Conservation (phyloP, 768 basidiomycete genomes). For the Pleurotus citrinopileatus region DNA sequence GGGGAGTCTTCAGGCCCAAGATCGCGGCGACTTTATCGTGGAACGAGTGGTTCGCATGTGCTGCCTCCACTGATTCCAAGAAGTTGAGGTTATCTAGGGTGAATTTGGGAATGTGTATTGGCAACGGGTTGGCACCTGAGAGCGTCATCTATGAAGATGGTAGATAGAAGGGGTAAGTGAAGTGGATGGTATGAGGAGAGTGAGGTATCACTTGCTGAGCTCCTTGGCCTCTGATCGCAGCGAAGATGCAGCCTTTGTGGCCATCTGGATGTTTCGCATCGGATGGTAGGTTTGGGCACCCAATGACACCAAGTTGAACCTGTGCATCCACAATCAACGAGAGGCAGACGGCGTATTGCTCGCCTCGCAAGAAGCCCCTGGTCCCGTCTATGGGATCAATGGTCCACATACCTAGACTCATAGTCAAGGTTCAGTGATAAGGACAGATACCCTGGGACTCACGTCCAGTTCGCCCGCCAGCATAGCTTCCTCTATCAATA, state of each 20-base stretch:
- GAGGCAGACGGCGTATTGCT: slow-evolving; percentile 91
- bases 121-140: slow-evolving; percentile 41
- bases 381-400: slow-evolving; percentile 92
- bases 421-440: slow-evolving; percentile 2
- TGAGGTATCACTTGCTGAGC: slow-evolving; percentile 59
- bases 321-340: slow-evolving; percentile 77
- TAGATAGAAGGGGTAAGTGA: not conserved
- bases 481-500: slow-evolving; percentile 80
- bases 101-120: slow-evolving; percentile 52
- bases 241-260: slow-evolving; percentile 77
- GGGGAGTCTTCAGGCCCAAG: slow-evolving; percentile 61
- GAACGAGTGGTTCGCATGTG: slow-evolving; percentile 87
- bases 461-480: slow-evolving; percentile 75
- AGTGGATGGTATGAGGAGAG: not conserved
- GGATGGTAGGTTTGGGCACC: slow-evolving; percentile 87
- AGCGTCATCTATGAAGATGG: slow-evolving; percentile 45
- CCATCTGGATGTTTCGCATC: slow-evolving; percentile 50
- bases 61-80: slow-evolving; percentile 91
- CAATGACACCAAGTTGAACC: slow-evolving; percentile 83
- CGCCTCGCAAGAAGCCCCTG: slow-evolving; percentile 88
- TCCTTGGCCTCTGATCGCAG: slow-evolving; percentile 85
- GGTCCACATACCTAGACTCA: slow-evolving; percentile 73
- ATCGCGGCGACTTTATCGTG: slow-evolving; percentile 69
- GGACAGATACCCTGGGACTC: slow-evolving; percentile 27
- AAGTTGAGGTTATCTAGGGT: slow-evolving; percentile 53